Evolutionary conservation across 257 asterid species (phyloP).

Genomic region (Plectranthus barbatus): DNA sequence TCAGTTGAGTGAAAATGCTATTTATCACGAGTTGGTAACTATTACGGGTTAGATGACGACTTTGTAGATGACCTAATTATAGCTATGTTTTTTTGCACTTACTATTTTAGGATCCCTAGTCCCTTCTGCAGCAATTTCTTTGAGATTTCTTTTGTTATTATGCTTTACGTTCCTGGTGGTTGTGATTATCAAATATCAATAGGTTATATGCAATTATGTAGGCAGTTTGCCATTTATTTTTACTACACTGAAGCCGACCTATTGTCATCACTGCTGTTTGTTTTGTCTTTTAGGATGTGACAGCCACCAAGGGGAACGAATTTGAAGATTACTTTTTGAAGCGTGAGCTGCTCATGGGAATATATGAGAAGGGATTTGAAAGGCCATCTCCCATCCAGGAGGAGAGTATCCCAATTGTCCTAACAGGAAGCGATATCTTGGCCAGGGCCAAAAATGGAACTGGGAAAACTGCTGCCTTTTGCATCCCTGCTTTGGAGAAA

Average conservation of each 20-base stretch:
- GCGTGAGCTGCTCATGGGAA: constrained; percentile 83
- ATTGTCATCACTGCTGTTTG: constrained; percentile 2
- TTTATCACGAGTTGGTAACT: not conserved
- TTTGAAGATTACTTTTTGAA: constrained; percentile 80
- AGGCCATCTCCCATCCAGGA: constrained; percentile 83
- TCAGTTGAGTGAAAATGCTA: not conserved
- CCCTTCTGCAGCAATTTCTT: not conserved
- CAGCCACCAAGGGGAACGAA: constrained; percentile 83
- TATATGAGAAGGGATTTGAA: constrained; percentile 79
- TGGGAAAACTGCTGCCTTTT: constrained; percentile 83
- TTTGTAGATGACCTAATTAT: no score
- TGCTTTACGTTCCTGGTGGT: not conserved
- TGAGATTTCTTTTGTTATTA: not conserved
- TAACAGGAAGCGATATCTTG: constrained; percentile 71
- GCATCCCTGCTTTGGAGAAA: constrained; percentile 72
- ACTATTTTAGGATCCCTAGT: not conserved
- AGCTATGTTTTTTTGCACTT: no score
- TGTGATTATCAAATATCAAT: not conserved
- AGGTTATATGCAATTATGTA: no score
- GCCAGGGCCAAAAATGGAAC: constrained; percentile 91
- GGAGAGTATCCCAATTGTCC: constrained; percentile 78
- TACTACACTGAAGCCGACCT: not conserved
- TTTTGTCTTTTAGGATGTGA: constrained; percentile 49
- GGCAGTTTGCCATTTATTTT: not conserved
- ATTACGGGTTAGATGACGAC: not conserved